Percentiles rank a stretch among this genome's conserved stretches.
These are phyloP conservation scores for Plenodomus tracheiphilus DNA, from an alignment of 2,329 filamentous ascomycete species.

Conservation along the genomic window DNA sequence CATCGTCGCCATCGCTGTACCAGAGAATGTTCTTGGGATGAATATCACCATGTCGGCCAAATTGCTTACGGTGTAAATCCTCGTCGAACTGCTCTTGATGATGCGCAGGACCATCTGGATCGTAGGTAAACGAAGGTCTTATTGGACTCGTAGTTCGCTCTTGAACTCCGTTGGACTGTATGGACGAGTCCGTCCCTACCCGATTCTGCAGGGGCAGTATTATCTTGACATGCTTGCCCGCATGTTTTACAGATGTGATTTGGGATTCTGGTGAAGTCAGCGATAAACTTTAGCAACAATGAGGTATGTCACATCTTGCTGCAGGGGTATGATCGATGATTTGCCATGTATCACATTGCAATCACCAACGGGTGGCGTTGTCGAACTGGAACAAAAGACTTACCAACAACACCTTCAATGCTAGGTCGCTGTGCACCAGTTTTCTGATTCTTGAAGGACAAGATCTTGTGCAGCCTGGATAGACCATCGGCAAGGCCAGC, in stretches of 20 bases:
- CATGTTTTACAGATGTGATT: no score
- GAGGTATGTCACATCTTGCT: no score
- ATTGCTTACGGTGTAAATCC: slow-evolving; percentile 1
- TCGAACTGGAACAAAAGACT: not conserved
- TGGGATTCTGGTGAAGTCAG: no score
- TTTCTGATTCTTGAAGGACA: not conserved
- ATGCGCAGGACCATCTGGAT: no score
- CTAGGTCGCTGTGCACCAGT: not conserved
- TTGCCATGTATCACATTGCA: no score
- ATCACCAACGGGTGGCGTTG: no score
- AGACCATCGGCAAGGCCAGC: slow-evolving; percentile 17
- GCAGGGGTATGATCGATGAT: no score
- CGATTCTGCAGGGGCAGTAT: not conserved
- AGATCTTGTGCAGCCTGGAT: slow-evolving; percentile 8
- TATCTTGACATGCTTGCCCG: not conserved
- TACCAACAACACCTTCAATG: not conserved
- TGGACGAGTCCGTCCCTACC: not conserved
- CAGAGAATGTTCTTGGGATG: slow-evolving; percentile 26
- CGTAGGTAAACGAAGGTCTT: not conserved
- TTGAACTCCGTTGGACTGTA: not conserved
- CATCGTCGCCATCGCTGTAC: slow-evolving; percentile 3
- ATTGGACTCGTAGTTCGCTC: not conserved
- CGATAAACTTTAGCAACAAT: no score
- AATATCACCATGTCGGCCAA: slow-evolving; percentile 27
- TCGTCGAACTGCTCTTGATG: no score